A percentile compares a stretch with the other conserved stretches of the same genome.
These are phyloP conservation scores for Cyclotella distinguenda DNA, from an alignment of 108 stramenopile genomes.

Conservation along the genomic window DNA sequence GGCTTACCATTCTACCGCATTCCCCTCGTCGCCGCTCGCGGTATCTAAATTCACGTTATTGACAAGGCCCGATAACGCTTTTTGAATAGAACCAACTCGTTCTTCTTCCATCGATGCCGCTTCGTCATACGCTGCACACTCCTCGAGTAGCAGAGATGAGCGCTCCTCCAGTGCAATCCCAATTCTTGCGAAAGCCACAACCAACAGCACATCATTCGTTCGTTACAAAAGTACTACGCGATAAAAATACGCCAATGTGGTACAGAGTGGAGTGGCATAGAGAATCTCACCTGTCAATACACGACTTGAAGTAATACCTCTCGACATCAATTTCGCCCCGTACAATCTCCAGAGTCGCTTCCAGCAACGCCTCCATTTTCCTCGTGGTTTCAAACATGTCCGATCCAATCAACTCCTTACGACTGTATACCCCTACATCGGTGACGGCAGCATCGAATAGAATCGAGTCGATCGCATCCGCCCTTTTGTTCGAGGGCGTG, in stretches of 20 bases:
- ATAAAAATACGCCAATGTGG: background rate
- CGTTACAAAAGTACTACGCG: background rate
- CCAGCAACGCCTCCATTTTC: background rate
- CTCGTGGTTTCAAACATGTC: conserved; percentile 2
- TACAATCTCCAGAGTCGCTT: background rate
- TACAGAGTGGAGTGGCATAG: background rate
- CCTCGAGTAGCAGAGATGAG: conserved; percentile 20
- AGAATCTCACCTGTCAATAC: background rate
- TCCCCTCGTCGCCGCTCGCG: conserved; percentile 5
- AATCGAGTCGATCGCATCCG: background rate
- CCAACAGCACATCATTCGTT: background rate
- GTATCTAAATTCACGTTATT: conserved; percentile 12
- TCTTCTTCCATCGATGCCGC: conserved; percentile 36
- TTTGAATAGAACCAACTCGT: conserved; percentile 14
- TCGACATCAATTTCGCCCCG: background rate
- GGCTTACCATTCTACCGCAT: conserved; percentile 34
- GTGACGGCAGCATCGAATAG: background rate
- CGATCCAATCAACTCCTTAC: conserved; percentile 5
- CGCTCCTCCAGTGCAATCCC: conserved; percentile 21
- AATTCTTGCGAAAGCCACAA: conserved; percentile 3
- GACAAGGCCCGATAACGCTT: conserved; percentile 12
- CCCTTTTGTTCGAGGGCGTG: background rate
- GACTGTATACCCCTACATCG: background rate
- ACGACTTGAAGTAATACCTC: conserved; percentile 1
- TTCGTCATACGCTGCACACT: conserved; percentile 31